Percentiles rank a stretch among this genome's conserved stretches.
Conservation (phyloP, 805 yeast species). For the Candida maris region DNA sequence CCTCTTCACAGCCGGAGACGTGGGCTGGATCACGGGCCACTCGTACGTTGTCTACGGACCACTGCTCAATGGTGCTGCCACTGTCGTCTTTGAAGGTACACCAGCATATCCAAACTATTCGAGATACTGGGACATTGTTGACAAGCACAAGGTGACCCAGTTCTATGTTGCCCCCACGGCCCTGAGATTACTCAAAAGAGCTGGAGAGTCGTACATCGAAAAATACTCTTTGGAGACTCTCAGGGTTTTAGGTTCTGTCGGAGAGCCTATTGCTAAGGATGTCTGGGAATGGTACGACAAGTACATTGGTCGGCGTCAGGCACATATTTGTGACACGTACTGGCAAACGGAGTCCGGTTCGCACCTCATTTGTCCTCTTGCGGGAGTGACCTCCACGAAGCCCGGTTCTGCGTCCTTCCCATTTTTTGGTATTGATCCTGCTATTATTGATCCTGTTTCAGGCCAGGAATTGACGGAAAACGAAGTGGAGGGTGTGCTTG, state of each 20-base stretch:
- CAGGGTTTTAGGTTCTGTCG: slow-evolving; percentile 76
- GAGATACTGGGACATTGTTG: slow-evolving; percentile 77
- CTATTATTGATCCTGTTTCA: slow-evolving; percentile 67
- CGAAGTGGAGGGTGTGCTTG: slow-evolving; percentile 79
- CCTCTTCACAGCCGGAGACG: slow-evolving; percentile 84
- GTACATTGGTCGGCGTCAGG: slow-evolving; percentile 63
- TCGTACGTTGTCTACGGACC: slow-evolving; percentile 84
- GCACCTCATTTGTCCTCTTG: slow-evolving; percentile 72
- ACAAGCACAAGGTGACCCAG: slow-evolving; percentile 67
- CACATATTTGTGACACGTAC: slow-evolving; percentile 77
- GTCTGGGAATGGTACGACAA: slow-evolving; percentile 86
- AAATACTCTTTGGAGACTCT: slow-evolving; percentile 60
- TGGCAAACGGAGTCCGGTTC: slow-evolving; percentile 91
- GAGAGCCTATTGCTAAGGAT: slow-evolving; percentile 83
- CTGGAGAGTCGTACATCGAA: slow-evolving; percentile 62
- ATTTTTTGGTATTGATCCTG: slow-evolving; percentile 75
- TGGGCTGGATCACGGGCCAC: slow-evolving; percentile 92
- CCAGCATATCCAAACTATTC: slow-evolving; percentile 82
- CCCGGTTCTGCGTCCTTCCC: slow-evolving; percentile 87
- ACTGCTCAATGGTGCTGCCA: slow-evolving; percentile 67
- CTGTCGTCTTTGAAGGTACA: slow-evolving; percentile 81
- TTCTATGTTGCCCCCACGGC: slow-evolving; percentile 87
- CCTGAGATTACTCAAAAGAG: slow-evolving; percentile 67
- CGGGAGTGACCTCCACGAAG: slow-evolving; percentile 74
- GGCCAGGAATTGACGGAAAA: slow-evolving; percentile 67